phyloP scores from a whole-genome alignment of 805 yeast species.

The Cyberlindnera veronae region DNA sequence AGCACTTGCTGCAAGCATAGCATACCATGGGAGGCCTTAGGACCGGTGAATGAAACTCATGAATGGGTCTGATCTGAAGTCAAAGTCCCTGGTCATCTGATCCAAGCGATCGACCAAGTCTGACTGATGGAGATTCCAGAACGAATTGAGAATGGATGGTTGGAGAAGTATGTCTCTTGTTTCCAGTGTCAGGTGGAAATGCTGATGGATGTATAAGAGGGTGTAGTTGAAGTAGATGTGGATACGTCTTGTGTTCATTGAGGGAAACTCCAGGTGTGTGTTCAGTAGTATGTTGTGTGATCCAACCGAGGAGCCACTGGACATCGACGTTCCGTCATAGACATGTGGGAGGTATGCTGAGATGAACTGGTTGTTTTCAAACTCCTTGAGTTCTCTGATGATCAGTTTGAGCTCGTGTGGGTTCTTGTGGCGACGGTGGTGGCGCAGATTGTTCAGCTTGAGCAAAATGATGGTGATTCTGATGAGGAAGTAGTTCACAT shows the following conservation, averaged over 20 bases:
- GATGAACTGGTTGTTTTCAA: conserved; percentile 22
- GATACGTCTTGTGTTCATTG: conserved; percentile 14
- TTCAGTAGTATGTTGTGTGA: background rate
- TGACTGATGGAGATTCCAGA: conserved; percentile 17
- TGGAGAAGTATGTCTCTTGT: conserved; percentile 1
- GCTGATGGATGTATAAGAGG: conserved; percentile 11
- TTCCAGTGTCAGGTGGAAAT: conserved; percentile 6
- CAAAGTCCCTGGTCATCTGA: conserved; percentile 6
- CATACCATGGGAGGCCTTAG: no score
- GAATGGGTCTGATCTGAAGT: conserved; percentile 19
- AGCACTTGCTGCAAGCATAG: no score
- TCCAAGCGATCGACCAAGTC: conserved; percentile 13
- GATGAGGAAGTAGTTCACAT: conserved; percentile 20
- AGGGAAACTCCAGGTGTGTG: conserved; percentile 10
- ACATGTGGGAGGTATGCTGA: conserved; percentile 16
- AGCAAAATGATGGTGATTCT: conserved; percentile 15
- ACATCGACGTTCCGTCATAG: conserved; percentile 4
- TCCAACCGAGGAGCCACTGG: conserved; percentile 6
- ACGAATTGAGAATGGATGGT: conserved; percentile 7
- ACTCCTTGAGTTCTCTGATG: conserved; percentile 14
- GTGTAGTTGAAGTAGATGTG: conserved; percentile 21
- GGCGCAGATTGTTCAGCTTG: conserved; percentile 18
- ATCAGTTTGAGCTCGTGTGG: conserved; percentile 2
- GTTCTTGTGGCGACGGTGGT: conserved; percentile 4
- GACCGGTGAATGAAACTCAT: conserved; percentile 23